Evolutionary conservation across 768 basidiomycete genomes (phyloP).

Genomic region (Mycena belliarum): DNA sequence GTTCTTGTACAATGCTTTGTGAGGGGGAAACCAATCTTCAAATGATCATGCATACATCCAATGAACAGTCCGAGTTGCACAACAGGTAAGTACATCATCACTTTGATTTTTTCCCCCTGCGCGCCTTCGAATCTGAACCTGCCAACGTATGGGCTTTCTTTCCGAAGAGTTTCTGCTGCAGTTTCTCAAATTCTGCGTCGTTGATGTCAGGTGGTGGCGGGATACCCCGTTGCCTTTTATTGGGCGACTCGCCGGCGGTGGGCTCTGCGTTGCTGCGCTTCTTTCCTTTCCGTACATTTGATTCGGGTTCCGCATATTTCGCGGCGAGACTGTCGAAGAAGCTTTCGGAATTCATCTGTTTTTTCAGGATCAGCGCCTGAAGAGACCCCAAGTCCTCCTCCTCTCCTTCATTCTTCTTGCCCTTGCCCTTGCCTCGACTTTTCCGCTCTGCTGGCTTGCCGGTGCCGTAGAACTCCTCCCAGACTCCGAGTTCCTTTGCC

Average conservation of each 20-base stretch:
- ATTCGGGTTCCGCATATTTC: constrained; percentile 63
- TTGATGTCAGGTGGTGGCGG: constrained; percentile 57
- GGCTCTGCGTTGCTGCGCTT: constrained; percentile 50
- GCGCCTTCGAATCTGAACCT: constrained; percentile 28
- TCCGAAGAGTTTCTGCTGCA: constrained; percentile 59
- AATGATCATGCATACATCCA: no score
- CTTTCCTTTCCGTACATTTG: constrained; percentile 52
- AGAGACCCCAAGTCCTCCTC: constrained; percentile 61
- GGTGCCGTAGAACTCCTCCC: constrained; percentile 90
- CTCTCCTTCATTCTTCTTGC: constrained; percentile 43
- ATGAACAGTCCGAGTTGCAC: neutral
- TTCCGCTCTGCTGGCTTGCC: constrained; percentile 67
- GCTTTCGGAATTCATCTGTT: constrained; percentile 61
- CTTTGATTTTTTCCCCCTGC: constrained; percentile 38
- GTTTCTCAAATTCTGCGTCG: constrained; percentile 63
- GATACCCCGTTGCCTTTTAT: constrained; percentile 49
- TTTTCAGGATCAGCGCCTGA: constrained; percentile 81
- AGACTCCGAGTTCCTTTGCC: constrained; percentile 87
- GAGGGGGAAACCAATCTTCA: no score
- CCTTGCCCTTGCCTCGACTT: constrained; percentile 53
- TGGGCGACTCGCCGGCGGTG: constrained; percentile 44
- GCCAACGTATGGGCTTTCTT: constrained; percentile 39
- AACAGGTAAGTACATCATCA: constrained; percentile 19
- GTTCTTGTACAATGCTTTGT: constrained; percentile 20
- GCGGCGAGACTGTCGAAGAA: constrained; percentile 77